These are phyloP conservation scores for Bolboschoenoplectus hybrid DNA, from an alignment of 202 grass and related monocot species.

Conservation along the genomic window DNA sequence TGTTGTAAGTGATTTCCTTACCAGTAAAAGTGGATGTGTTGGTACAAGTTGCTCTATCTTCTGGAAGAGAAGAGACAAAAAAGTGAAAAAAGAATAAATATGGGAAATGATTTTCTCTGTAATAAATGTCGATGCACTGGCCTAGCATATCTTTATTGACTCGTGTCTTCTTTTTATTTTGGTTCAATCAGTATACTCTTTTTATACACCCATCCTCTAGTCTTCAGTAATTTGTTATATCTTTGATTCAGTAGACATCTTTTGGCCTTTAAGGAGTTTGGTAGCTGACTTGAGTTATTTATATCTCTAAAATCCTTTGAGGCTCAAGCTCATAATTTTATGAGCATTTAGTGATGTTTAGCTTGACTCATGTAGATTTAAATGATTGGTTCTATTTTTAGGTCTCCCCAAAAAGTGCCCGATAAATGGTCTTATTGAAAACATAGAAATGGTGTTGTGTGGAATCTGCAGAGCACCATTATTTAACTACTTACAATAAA, in stretches of 20 bases:
- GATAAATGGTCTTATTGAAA: background rate
- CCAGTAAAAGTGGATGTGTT: slow-evolving; percentile 10
- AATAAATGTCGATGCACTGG: background rate
- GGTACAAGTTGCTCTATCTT: background rate
- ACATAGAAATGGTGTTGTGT: background rate
- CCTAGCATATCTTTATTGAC: background rate
- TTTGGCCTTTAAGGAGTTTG: background rate
- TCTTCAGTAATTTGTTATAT: background rate
- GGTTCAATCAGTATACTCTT: background rate
- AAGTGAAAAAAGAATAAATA: background rate
- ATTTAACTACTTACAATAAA: background rate
- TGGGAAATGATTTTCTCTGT: background rate
- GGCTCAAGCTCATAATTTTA: background rate
- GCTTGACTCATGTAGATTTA: background rate
- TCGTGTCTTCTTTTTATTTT: background rate
- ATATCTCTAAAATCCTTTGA: background rate
- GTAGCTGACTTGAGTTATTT: background rate
- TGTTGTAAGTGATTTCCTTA: slow-evolving; percentile 54
- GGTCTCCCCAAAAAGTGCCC: background rate
- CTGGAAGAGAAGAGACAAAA: background rate
- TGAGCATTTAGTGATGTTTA: background rate
- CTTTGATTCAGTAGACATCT: background rate
- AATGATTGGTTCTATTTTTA: slow-evolving; percentile 8
- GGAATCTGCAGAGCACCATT: background rate
- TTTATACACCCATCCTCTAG: background rate